A percentile compares a stretch with the other conserved stretches of the same genome.
Conservation (phyloP, 176 grass and related monocot genomes). For the Zoysia japonica region DNA sequence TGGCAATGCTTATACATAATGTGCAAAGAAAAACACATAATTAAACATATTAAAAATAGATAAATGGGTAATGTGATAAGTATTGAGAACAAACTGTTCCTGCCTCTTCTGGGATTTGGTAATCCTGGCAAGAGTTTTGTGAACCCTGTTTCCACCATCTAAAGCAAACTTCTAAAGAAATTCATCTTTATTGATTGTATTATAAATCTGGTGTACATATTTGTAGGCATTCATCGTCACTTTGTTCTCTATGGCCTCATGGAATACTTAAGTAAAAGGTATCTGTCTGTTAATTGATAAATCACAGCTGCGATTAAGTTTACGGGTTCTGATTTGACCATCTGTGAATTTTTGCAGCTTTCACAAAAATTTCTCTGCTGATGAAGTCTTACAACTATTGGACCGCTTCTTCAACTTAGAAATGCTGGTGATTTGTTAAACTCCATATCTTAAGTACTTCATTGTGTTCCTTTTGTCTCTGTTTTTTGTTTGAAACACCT, state of each 20-base stretch:
- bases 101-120: background rate
- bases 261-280: constrained; percentile 83
- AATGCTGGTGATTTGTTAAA: constrained; percentile 68
- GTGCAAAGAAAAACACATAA: background rate
- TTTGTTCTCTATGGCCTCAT: constrained; percentile 92
- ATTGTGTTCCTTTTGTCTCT: background rate
- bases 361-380: constrained; percentile 71
- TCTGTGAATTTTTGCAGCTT: constrained; percentile 54
- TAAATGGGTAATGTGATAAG: background rate
- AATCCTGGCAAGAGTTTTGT: background rate
- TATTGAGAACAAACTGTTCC: background rate
- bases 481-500: background rate
- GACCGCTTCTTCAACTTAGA: constrained; percentile 95
- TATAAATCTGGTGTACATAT: constrained; percentile 18
- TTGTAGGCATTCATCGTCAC: constrained; percentile 81
- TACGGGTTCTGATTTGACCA: background rate
- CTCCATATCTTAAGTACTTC: background rate
- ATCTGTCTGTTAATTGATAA: background rate
- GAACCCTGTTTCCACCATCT: background rate
- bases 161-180: background rate
- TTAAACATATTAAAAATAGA: background rate
- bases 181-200: background rate
- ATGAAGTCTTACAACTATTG: constrained; percentile 84
- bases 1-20: background rate
- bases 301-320: background rate